These are phyloP conservation scores for Sporormia fimetaria DNA, from an alignment of 495 filamentous ascomycete species.

Conservation along the genomic window DNA sequence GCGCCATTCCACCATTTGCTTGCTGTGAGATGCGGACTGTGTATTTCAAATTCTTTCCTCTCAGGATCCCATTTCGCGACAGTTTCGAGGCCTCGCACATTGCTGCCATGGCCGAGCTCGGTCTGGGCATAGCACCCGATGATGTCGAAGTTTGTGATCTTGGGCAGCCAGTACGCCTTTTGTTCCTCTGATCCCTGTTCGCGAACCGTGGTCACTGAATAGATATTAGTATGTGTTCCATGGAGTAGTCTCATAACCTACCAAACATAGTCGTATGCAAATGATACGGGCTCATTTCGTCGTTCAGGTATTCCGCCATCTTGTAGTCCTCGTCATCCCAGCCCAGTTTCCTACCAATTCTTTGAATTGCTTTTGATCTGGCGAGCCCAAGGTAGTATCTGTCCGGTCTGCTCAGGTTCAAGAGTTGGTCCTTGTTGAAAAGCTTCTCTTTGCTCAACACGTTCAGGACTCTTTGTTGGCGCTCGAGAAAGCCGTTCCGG, in stretches of 20 bases:
- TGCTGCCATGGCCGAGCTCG: constrained; percentile 39
- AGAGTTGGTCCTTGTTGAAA: constrained; percentile 36
- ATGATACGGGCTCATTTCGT: constrained; percentile 39
- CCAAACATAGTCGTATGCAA: constrained; percentile 33
- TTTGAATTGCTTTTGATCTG: constrained; percentile 37
- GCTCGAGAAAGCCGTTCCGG: constrained; percentile 34
- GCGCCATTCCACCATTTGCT: constrained; percentile 44
- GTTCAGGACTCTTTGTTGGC: constrained; percentile 35
- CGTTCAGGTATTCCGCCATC: constrained; percentile 39
- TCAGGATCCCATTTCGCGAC: constrained; percentile 36
- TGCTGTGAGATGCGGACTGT: constrained; percentile 39
- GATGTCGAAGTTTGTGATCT: constrained; percentile 36
- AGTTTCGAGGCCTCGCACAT: constrained; percentile 35
- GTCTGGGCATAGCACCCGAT: constrained; percentile 40
- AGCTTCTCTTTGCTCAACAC: constrained; percentile 34
- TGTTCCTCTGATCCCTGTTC: constrained; percentile 40
- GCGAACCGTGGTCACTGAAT: constrained; percentile 29
- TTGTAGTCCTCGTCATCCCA: constrained; percentile 37
- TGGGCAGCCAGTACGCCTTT: constrained; percentile 36
- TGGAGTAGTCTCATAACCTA: neutral
- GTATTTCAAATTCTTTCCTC: constrained; percentile 37
- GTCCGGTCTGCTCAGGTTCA: constrained; percentile 38
- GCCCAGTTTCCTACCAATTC: constrained; percentile 32
- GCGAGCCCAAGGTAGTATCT: constrained; percentile 40
- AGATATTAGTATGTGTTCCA: neutral